Base-by-base conservation (phyloP, 2,329 filamentous ascomycete genomes). In the Phaeosphaeriaceae sp. region DNA sequence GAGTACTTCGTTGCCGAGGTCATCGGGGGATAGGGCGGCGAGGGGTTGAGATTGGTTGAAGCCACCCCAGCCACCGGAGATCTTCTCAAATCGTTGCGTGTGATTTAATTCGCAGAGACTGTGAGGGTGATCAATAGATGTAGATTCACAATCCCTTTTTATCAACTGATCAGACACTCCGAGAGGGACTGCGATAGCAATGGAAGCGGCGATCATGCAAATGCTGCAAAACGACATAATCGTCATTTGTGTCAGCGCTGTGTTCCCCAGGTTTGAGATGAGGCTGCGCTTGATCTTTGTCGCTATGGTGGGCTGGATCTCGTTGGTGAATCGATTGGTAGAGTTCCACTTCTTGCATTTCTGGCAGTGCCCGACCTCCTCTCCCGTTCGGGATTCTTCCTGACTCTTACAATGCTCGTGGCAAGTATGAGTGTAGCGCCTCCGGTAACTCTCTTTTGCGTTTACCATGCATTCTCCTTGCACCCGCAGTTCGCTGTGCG, bases 391-490 rank as follows among this genome's bases (percentile, higher is more conserved):
- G 0, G 62, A 63, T 8, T 56, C 55, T 13, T 63, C 48, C 1
- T 41, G 46, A 18, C 46, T 54, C 13, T 54, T 61, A 55, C 62
- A 70, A 41, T 70, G 65, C 39, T 67, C 67, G 45, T 70, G 68
- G 40, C 67, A 71, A 6, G 48, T 62, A 41, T 70, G 67, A 3
- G 52, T 47, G 20, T 54, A 56, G 2, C 44, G 34, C 39, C 58
- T 52, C 15, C 65, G 57, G 39, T 60, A 65, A 16, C 48, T 61
- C 16, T 70, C 61, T 7, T 52, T 48, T 2, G 63, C 63, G 32
- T 71, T 67, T n/a, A 70, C 66, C 60, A 71, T 62, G 26, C 66
- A 69, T 42, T 70, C 67, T 6, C 64, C 63, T 41, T 64, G 60
- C 3, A 71, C 56, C 13, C 56, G 58, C 12, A 70, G 46, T 17